Base-by-base conservation (phyloP, 441 rosid genomes). In the Macaranga tanarius region DNA sequence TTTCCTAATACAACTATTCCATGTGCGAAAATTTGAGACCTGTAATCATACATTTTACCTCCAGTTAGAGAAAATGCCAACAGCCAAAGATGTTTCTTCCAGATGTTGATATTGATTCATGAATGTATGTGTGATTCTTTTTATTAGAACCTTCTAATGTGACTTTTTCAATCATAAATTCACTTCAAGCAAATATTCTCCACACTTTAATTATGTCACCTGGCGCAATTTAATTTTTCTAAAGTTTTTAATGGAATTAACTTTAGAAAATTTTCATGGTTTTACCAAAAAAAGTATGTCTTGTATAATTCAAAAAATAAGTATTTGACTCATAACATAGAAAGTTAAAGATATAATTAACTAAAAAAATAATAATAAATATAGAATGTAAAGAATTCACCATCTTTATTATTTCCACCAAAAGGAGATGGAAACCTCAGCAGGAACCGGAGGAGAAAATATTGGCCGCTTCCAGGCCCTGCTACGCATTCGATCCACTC, bases 401-500 rank as follows among this genome's bases (percentile, higher is more conserved):
- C 56, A 28, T 25, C n/a, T 72, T 79, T 79, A 73, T 79, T 79
- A 44, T 62, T 51, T 20, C 62, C 59, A 69, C 25, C 61, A 26
- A 34, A 34, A 16, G 38, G 70, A n/a, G 61, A 54, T 38, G 38
- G 55, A 26, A 51, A 62, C 60, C 47, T 34, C 45, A 22, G 75
- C 65, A 81, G n/a, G 10, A 40, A 31, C 75, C 45, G 22, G 58
- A 73, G 63, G 51, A 5, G 19, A 65, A 63, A 59, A 67, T 28
- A 69, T 15, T 51, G 57, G 79, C 65, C 9, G 59, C 79, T 62
- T 65, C 47, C 73, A 40, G 55, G 63, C 67, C 82, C 72, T 50
- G 76, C 73, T 69, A 48, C 47, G 10, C 55, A 44, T 65, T 45
- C 50, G 48, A 60, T 68, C 70, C 81, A 54, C 72, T 58, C 42